These are phyloP conservation scores for Mycena rosella DNA, from an alignment of 768 basidiomycete species.

Conservation along the genomic window DNA sequence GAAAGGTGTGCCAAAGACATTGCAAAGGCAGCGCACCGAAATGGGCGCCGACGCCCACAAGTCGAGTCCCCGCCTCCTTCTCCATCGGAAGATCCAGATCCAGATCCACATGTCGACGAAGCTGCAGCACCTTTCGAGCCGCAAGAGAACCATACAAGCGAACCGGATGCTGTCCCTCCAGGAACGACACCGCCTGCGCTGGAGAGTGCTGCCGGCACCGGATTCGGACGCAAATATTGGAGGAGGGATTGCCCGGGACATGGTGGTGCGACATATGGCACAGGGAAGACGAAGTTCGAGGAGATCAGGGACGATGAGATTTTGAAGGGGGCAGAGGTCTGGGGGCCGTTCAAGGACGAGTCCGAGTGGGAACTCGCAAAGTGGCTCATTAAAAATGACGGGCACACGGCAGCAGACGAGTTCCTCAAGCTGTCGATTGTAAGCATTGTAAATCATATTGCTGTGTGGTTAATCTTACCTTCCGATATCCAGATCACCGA, in stretches of 20 bases:
- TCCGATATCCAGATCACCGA: neutral
- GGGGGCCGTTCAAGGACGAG: conserved; percentile 43
- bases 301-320: conserved; percentile 26
- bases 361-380: conserved; percentile 48
- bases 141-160: too few relatives aligned
- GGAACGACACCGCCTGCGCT: too few relatives aligned
- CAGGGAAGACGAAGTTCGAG: conserved; percentile 22
- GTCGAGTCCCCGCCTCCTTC: too few relatives aligned
- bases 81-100: too few relatives aligned
- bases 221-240: neutral
- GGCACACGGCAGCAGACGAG: conserved; percentile 44
- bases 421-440: conserved; percentile 25
- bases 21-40: too few relatives aligned
- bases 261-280: neutral
- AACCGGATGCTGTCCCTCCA: too few relatives aligned
- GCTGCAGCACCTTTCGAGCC: too few relatives aligned
- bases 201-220: neutral
- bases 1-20: too few relatives aligned
- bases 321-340: conserved; percentile 25
- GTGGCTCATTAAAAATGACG: conserved; percentile 47
- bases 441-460: neutral
- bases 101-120: too few relatives aligned
- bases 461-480: neutral
- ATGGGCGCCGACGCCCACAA: too few relatives aligned
- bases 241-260: too few relatives aligned